Base-by-base conservation (phyloP, 2,329 filamentous ascomycete species). In the Claviceps maximensis region DNA sequence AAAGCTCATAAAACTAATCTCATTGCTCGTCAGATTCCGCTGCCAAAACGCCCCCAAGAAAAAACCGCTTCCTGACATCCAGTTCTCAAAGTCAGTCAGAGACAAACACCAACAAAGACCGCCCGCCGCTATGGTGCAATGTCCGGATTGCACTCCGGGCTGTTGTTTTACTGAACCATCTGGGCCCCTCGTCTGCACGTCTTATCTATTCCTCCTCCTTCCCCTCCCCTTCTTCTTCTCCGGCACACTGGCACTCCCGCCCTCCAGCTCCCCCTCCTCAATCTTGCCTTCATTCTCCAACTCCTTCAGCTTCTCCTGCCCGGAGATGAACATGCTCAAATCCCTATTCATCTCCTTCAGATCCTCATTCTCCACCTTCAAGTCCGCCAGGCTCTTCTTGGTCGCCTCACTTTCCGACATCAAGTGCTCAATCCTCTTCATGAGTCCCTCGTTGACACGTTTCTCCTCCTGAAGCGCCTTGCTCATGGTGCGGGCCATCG, bases 261-360 rank as follows among this genome's bases (percentile, higher is more conserved):
- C 85, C 58, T 83, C 80, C 40, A 93, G 67, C 66, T 91, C 87
- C n/a, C 85, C 86, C 33, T 81, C 78, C 54, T 79, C 75, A 36
- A 78, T 60, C 58, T 74, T 66, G 0, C 78, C 82, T 58, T 76
- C 77, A 29, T 77, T 78, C 65, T 81, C 79, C 69, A 89, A 70
- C 66, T 84, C 78, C 70, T 79, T 84, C 60, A 96, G 69, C 68
- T 89, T 91, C 68, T 93, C 83, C 67, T 86, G 82, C 0, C 87
- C 86, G 21, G 82, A 87, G 55, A 96, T 91, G 63, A 91, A 95
- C 76, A 95, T 90, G 50, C 77, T 83, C 64, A 96, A 65, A 65
- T 96, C 91, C 15, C 86, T 79, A 64, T 95, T 95, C 75, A 89
- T 86, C 66, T 95, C 89, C 58, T 83, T 80, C 45, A 95, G 69